Evolutionary conservation across 1,284 basidiomycete species (phyloP).

Genomic region (Ceratobasidium sp.): DNA sequence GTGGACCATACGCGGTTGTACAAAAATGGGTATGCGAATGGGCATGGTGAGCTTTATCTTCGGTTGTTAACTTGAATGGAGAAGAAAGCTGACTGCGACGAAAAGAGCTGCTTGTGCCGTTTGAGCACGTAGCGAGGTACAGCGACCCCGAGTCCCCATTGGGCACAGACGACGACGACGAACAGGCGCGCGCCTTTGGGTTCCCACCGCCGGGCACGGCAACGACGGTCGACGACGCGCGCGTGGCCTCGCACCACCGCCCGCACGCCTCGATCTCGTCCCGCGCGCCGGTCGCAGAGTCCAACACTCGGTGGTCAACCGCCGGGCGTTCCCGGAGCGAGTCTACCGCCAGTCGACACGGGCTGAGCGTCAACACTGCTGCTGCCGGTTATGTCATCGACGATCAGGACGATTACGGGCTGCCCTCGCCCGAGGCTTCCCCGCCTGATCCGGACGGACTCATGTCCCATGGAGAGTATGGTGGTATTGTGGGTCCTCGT

Average conservation of each 20-base stretch:
- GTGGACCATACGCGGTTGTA: slow-evolving; percentile 18
- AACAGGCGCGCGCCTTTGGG: slow-evolving; percentile 1
- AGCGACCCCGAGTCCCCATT: neutral
- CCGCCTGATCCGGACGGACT: slow-evolving; percentile 40
- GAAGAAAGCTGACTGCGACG: neutral
- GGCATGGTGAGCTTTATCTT: neutral
- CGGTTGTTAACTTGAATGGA: no score
- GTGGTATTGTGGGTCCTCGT: slow-evolving; percentile 32
- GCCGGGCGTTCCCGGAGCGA: slow-evolving; percentile 17
- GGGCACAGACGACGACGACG: neutral
- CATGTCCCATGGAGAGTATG: slow-evolving; percentile 41
- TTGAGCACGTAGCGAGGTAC: neutral
- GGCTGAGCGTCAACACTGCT: slow-evolving; percentile 12
- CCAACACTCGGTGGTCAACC: slow-evolving; percentile 36
- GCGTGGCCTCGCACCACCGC: slow-evolving; percentile 13
- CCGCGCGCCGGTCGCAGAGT: slow-evolving; percentile 29
- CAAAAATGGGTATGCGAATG: slow-evolving; percentile 10
- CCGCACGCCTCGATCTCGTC: slow-evolving; percentile 32
- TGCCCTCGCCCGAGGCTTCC: slow-evolving; percentile 20
- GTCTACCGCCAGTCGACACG: slow-evolving; percentile 19
- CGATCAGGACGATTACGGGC: slow-evolving; percentile 37
- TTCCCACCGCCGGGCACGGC: slow-evolving; percentile 33
- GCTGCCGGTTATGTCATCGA: neutral
- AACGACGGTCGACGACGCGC: slow-evolving; percentile 34
- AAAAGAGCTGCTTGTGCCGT: slow-evolving; percentile 5